phyloP scores from a whole-genome alignment of 1,139 yeast species.

The Kodamaea sp. region DNA sequence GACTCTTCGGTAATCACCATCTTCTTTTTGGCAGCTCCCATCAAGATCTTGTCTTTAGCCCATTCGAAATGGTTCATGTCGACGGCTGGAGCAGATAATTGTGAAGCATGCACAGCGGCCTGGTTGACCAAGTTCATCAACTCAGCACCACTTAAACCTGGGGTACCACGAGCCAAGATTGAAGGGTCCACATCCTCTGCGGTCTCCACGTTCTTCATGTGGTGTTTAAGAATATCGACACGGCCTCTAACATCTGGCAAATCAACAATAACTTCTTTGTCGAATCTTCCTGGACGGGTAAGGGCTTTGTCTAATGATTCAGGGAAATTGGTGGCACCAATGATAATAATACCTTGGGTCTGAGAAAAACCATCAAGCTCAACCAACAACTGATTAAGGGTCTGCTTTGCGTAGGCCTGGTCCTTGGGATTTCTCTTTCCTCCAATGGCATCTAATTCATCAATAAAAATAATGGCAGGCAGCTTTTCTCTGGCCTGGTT shows the following conservation, averaged over 20 bases:
- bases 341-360: slow-evolving; percentile 88
- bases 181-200: slow-evolving; percentile 85
- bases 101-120: slow-evolving; percentile 97
- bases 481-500: slow-evolving; percentile 92
- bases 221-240: slow-evolving; percentile 86
- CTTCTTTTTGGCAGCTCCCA: slow-evolving; percentile 97
- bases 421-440: slow-evolving; percentile 96
- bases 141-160: slow-evolving; percentile 97
- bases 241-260: slow-evolving; percentile 98
- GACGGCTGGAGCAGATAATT: slow-evolving; percentile 85
- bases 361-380: slow-evolving; percentile 97
- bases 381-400: slow-evolving; percentile 90
- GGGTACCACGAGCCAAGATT: slow-evolving; percentile 92
- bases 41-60: slow-evolving; percentile 96
- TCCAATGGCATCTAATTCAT: slow-evolving; percentile 97
- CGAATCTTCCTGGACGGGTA: slow-evolving; percentile 98
- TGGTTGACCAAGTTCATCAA: slow-evolving; percentile 93
- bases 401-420: slow-evolving; percentile 97
- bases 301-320: slow-evolving; percentile 95
- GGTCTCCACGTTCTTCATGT: slow-evolving; percentile 87
- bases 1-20: slow-evolving; percentile 97
- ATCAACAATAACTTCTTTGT: slow-evolving; percentile 92
- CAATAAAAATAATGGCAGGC: slow-evolving; percentile 95
- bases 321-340: slow-evolving; percentile 98
- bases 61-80: slow-evolving; percentile 93